Evolutionary conservation across 768 basidiomycete species (phyloP).

Genomic region (Termitomyces sp.): DNA sequence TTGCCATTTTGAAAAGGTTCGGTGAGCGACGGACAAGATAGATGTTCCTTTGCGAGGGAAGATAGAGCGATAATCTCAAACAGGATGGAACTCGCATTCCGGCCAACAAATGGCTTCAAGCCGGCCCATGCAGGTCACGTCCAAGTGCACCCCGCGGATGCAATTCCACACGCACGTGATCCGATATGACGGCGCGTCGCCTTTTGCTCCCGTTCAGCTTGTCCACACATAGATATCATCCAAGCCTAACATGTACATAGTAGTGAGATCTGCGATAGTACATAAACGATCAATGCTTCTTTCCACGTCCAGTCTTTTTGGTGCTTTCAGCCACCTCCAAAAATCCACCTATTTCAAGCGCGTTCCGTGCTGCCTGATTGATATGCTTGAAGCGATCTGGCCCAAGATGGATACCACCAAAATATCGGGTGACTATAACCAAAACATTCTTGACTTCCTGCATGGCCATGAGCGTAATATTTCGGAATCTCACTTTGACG

Average conservation of each 20-base stretch:
- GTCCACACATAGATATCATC: background rate
- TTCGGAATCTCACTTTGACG: constrained; percentile 13
- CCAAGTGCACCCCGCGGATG: background rate
- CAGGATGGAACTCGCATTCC: constrained; percentile 15
- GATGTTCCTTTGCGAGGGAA: constrained; percentile 21
- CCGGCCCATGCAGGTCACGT: background rate
- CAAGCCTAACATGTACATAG: background rate
- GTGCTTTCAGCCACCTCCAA: constrained; percentile 45
- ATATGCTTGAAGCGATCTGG: constrained; percentile 91
- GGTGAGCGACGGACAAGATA: constrained; percentile 1
- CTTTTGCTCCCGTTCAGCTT: background rate
- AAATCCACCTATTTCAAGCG: constrained; percentile 84
- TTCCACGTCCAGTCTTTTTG: constrained; percentile 23
- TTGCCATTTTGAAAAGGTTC: constrained; percentile 48
- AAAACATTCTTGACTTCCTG: constrained; percentile 82
- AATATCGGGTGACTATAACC: constrained; percentile 90
- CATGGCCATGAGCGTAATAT: background rate
- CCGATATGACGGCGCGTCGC: background rate
- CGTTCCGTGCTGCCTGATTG: constrained; percentile 91
- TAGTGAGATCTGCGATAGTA: background rate
- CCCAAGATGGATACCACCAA: constrained; percentile 87
- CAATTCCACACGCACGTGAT: constrained; percentile 6
- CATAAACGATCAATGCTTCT: constrained; percentile 11
- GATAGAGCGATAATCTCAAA: constrained; percentile 19
- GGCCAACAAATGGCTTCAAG: constrained; percentile 7